phyloP scores from a whole-genome alignment of 2,329 filamentous ascomycete genomes.

The Lachnellula hyalina region DNA sequence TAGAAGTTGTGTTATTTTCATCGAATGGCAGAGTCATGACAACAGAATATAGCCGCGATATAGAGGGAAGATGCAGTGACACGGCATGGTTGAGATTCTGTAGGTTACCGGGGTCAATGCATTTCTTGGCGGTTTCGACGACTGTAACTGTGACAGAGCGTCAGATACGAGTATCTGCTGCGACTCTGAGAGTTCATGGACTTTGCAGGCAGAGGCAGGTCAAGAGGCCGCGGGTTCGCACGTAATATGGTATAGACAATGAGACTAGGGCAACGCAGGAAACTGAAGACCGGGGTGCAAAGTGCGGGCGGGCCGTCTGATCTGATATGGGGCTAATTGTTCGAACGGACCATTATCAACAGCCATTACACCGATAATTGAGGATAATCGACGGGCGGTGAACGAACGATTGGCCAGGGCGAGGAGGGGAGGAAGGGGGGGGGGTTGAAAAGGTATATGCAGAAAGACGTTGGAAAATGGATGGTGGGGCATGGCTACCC shows the following conservation, averaged over 20 bases:
- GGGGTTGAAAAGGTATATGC: neutral
- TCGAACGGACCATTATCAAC: neutral
- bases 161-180: too few species aligned
- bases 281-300: neutral
- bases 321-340: neutral
- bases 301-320: neutral
- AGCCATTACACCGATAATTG: neutral
- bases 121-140: constrained; percentile 9
- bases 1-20: constrained; percentile 3
- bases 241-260: neutral
- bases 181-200: neutral
- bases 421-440: neutral
- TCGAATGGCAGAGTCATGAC: constrained; percentile 9
- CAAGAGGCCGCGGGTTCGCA: neutral
- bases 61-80: constrained; percentile 10
- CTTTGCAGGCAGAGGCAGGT: neutral
- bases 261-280: neutral
- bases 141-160: neutral
- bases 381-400: neutral
- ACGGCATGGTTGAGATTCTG: constrained; percentile 22
- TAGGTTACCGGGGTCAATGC: constrained; percentile 14
- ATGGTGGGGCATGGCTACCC: neutral
- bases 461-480: neutral
- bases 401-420: neutral
- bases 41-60: constrained; percentile 15